Evolutionary conservation across 768 basidiomycete genomes (phyloP), one percentile per base, ranked within the genome.

Genomic region (Suillus ampliporus): DNA sequence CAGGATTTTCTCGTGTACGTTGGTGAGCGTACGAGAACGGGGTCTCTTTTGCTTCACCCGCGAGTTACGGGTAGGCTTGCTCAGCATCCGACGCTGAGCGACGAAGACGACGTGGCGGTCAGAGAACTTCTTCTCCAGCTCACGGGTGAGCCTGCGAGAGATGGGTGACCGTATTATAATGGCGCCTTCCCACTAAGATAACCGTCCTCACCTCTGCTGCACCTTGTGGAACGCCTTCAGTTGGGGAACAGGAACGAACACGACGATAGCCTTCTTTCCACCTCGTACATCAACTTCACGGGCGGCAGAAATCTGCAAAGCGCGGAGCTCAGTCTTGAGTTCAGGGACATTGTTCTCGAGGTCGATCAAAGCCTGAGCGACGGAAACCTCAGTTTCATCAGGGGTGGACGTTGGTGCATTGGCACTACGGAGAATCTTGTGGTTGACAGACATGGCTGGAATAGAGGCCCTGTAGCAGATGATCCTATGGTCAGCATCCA

Each of bases 101-200:
- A 99, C 89, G 78, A 99, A 99, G 63, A 99, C 94, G 77, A 99
- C 95, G 81, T 99, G 96, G 77, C 95, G 89, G 83, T 99, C 97
- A 51, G 97, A 94, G 84, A 99, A 98, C 82, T 99, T 99, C 89
- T 99, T 99, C 89, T 99, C 97, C 74, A 99, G 87, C 78, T 99
- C 97, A 60, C 97, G 91, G 65, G 97, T 98, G 76, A 99, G 91
- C 79, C 97, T 99, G 74, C 26, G 15, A 14, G 15, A 14, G 23
- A 61, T 37, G 28, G 56, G n/a, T 5, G 38, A 54, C 64, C 66
- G 67, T 47, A 44, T 64, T 38, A 58, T n/a, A 43, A 41, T 58
- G 43, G 57, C 46, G 37, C 4, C 52, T n/a, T 37, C 21, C 31
- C 47, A 34, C 44, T 46, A 5, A 38, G 19, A 41, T 10, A 50